Evolutionary conservation across 768 basidiomycete genomes (phyloP).

Genomic region (Pilatotrama ljubarskyi): DNA sequence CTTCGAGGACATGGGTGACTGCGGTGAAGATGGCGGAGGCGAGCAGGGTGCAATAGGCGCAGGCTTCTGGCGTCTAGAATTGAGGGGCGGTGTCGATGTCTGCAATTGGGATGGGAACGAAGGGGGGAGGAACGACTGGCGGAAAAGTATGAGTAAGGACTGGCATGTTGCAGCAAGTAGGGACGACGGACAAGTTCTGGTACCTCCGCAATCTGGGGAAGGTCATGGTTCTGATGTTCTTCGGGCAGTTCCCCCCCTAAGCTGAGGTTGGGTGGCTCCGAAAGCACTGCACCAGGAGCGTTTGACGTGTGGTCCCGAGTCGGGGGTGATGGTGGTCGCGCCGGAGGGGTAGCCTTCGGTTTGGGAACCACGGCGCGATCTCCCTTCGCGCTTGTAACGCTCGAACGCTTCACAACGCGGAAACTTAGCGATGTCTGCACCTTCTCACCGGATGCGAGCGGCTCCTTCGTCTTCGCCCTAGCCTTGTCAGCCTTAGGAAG

Average conservation of each 20-base stretch:
- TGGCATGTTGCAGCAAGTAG: slow-evolving; percentile 2
- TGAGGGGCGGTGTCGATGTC: slow-evolving; percentile 53
- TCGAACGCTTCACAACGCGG: slow-evolving; percentile 41
- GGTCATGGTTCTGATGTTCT: neutral
- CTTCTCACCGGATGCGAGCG: neutral
- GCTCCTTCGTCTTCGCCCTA: slow-evolving; percentile 4
- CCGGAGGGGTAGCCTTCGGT: slow-evolving; percentile 3
- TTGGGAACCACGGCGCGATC: slow-evolving; percentile 7
- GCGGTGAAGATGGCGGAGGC: slow-evolving; percentile 29
- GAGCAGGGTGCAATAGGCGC: slow-evolving; percentile 38
- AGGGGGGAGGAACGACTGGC: slow-evolving; percentile 51
- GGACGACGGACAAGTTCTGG: slow-evolving; percentile 38
- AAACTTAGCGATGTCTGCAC: slow-evolving; percentile 41
- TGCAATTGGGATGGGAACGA: slow-evolving; percentile 54
- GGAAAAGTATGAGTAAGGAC: slow-evolving; percentile 10
- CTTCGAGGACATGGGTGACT: slow-evolving; percentile 26
- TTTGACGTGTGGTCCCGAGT: neutral
- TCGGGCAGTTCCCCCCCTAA: neutral
- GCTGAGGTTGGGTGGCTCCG: neutral
- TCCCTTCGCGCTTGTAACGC: slow-evolving; percentile 14
- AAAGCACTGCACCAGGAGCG: neutral
- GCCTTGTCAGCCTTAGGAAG: slow-evolving; percentile 9
- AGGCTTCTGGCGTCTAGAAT: slow-evolving; percentile 40
- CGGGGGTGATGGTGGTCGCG: neutral
- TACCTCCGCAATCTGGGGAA: slow-evolving; percentile 35